Base-by-base conservation (phyloP, 495 filamentous ascomycete genomes). In the Podospora pseudocomata region DNA sequence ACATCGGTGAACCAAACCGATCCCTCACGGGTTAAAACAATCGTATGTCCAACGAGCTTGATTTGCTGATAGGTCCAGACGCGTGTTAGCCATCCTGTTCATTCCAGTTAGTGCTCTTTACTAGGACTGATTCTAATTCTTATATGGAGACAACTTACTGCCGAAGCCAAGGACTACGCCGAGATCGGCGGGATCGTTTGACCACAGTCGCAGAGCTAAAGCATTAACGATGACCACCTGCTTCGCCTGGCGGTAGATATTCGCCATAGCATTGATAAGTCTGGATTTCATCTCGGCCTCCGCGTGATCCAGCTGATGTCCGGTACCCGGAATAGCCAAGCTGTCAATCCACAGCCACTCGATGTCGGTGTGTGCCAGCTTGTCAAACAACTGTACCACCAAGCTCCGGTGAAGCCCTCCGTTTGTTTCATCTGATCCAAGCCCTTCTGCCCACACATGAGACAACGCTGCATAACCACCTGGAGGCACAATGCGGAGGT, bases 61-160 rank as follows among this genome's bases (percentile, higher is more conserved):
- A 66, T 60, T 28, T 66, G 56, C 19, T 66, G 65, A 44, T 60
- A 66, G 19, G 65, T 66, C 65, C 65, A 66, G 30, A 60, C 3
- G 19, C 65, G 65, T 0, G 65, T 49, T 5, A 59, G 6, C 65
- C 65, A 66, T 39, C 39, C 65, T 66, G 4, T 44, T 32, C 4
- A 32, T 32, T 32, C 23, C 23, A 23, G 23, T 23, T 23, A 23
- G 23, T 23, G 23, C 1, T 23, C 23, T 23, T 23, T 23, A 23
- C 23, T 23, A 0, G 23, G 23, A 23, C 23, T 23, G 2, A 23
- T 23, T 23, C 1, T 23, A 23, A 23, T 23, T 23, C 23, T 23
- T 23, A 23, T 32, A 32, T 32, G 49, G 0, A 30, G 44, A 5
- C 20, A 60, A 66, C 65, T 59, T 30, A 66, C 65, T 34, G 20